Evolutionary conservation across 2,329 filamentous ascomycete genomes (phyloP).

Genomic region (Penicillium sp.): DNA sequence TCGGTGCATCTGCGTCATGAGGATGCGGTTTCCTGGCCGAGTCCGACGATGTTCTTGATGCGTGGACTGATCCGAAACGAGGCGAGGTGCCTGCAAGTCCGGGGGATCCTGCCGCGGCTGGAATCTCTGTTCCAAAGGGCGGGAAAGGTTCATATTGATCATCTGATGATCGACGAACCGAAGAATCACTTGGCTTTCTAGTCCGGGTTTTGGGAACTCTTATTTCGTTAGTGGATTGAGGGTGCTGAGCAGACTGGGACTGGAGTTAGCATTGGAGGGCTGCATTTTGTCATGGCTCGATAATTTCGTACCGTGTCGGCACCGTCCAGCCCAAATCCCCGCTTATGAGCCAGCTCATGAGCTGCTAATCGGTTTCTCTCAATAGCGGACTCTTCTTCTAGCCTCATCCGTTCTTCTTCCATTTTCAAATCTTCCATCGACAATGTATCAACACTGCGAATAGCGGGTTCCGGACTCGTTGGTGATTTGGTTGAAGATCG

Average conservation of each 20-base stretch:
- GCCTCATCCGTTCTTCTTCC: slow-evolving; percentile 59
- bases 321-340: slow-evolving; percentile 50
- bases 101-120: slow-evolving; percentile 8
- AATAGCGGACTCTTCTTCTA: slow-evolving; percentile 61
- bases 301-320: slow-evolving; percentile 32
- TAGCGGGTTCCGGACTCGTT: slow-evolving; percentile 29
- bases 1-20: background rate
- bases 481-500: slow-evolving; percentile 33
- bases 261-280: background rate
- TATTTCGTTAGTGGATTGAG: slow-evolving; percentile 15
- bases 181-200: slow-evolving; percentile 17
- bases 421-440: slow-evolving; percentile 60
- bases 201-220: slow-evolving; percentile 4
- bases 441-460: slow-evolving; percentile 43
- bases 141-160: slow-evolving; percentile 40
- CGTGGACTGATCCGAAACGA: slow-evolving; percentile 10
- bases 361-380: slow-evolving; percentile 60
- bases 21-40: background rate
- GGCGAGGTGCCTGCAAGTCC: slow-evolving; percentile 10
- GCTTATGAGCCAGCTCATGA: slow-evolving; percentile 57
- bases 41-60: background rate
- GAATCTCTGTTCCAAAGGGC: slow-evolving; percentile 24
- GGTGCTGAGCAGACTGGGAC: slow-evolving; percentile 13
- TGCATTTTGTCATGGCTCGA: background rate
- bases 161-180: slow-evolving; percentile 17